Evolutionary conservation across 2,329 filamentous ascomycete species (phyloP).

Genomic region (Calonectria crousiana): DNA sequence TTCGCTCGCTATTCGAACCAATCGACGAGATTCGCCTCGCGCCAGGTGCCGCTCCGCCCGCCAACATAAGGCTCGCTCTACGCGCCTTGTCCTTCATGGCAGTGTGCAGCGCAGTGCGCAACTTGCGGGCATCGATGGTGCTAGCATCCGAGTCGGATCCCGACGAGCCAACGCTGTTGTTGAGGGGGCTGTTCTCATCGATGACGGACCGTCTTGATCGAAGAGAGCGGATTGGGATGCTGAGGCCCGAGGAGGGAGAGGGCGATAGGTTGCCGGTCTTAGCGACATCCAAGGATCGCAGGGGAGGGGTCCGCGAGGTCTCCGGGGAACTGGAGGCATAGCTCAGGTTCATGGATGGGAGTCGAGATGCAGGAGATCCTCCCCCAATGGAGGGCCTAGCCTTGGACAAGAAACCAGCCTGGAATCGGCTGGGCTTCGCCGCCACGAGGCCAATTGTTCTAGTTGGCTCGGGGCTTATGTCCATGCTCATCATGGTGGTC

Average conservation of each 20-base stretch:
- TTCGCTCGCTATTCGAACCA: constrained; percentile 49
- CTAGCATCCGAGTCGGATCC: constrained; percentile 64
- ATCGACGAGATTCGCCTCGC: constrained; percentile 61
- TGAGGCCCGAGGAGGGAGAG: constrained; percentile 50
- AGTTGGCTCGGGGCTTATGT: constrained; percentile 69
- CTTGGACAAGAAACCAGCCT: constrained; percentile 86
- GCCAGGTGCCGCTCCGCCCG: constrained; percentile 50
- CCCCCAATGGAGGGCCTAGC: constrained; percentile 57
- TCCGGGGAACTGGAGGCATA: constrained; percentile 61
- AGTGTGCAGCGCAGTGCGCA: constrained; percentile 66
- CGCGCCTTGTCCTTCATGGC: constrained; percentile 62
- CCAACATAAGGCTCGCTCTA: constrained; percentile 52
- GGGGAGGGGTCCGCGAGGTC: constrained; percentile 52
- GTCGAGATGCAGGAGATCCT: constrained; percentile 72
- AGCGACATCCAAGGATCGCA: constrained; percentile 64
- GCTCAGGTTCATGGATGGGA: constrained; percentile 68
- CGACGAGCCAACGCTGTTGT: constrained; percentile 44
- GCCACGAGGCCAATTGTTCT: constrained; percentile 36
- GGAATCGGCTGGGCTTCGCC: constrained; percentile 81
- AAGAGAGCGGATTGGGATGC: constrained; percentile 47
- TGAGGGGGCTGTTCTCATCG: constrained; percentile 67
- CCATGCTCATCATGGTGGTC: constrained; percentile 59
- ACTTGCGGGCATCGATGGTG: constrained; percentile 64
- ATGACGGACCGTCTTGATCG: constrained; percentile 51
- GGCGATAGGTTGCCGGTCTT: constrained; percentile 65